Conservation (phyloP, 179 eudicot species). For the Dionaea muscipula region DNA sequence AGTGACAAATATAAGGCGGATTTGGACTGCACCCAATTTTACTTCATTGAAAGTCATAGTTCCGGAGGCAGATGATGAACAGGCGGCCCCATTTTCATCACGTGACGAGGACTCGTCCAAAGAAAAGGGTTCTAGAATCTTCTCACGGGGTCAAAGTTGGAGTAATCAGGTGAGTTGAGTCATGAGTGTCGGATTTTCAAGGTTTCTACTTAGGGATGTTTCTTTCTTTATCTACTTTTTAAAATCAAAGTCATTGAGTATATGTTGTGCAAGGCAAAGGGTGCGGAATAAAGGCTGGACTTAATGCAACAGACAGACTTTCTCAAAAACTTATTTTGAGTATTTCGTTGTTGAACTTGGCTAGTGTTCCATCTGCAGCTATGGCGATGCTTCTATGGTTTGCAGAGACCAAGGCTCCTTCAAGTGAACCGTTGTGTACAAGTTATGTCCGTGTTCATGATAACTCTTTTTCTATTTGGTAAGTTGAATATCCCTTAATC, state of each 20-base stretch:
- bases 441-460: slow-evolving; percentile 40
- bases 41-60: slow-evolving; percentile 34
- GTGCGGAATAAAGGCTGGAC: no score
- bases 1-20: slow-evolving; percentile 31
- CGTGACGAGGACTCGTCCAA: slow-evolving; percentile 49
- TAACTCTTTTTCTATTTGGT: slow-evolving; percentile 57
- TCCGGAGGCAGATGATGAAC: slow-evolving; percentile 28
- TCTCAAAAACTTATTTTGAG: no score
- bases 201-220: not conserved
- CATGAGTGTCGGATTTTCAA: not conserved
- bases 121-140: slow-evolving; percentile 44
- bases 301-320: not conserved
- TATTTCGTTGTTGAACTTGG: not conserved
- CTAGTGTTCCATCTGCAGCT: slow-evolving; percentile 27
- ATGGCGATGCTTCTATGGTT: slow-evolving; percentile 26
- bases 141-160: slow-evolving; percentile 26
- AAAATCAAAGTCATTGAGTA: not conserved
- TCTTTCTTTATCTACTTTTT: not conserved
- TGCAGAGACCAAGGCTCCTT: slow-evolving; percentile 23
- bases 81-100: slow-evolving; percentile 10
- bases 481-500: slow-evolving; percentile 16
- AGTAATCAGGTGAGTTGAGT: slow-evolving; percentile 47
- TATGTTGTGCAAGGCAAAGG: not conserved
- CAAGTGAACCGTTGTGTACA: slow-evolving; percentile 31
- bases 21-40: slow-evolving; percentile 46